These are phyloP conservation scores for Rhodotorula sp. DNA, from an alignment of 1,284 basidiomycete species.

Conservation along the genomic window DNA sequence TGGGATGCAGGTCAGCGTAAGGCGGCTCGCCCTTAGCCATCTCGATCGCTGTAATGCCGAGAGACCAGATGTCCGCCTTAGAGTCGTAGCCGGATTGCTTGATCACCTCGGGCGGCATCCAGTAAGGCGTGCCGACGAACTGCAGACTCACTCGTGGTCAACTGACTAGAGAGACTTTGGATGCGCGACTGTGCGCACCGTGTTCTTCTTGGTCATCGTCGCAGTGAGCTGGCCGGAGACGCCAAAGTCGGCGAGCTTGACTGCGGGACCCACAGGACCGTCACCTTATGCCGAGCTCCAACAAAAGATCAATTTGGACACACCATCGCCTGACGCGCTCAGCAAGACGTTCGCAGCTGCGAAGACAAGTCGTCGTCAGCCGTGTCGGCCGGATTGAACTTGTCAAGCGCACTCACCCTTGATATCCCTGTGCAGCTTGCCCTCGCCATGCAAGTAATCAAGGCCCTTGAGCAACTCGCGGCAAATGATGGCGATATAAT, in stretches of 20 bases:
- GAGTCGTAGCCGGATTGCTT: constrained; percentile 99
- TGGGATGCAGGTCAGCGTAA: constrained; percentile 95
- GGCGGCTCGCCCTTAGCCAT: constrained; percentile 96
- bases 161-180: not conserved
- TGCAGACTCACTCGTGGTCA: not conserved
- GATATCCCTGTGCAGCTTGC: constrained; percentile 96
- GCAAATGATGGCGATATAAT: constrained; percentile 96
- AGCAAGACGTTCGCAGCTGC: constrained; percentile 91
- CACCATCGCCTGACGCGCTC: constrained; percentile 78
- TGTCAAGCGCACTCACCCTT: constrained; percentile 63
- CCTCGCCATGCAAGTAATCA: constrained; percentile 92
- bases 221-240: constrained; percentile 94
- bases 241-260: constrained; percentile 98
- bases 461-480: constrained; percentile 87
- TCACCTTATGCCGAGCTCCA: not conserved
- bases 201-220: constrained; percentile 70
- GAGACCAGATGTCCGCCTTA: constrained; percentile 91
- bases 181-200: constrained; percentile 66
- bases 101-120: constrained; percentile 99
- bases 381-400: too few species aligned
- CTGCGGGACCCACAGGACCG: constrained; percentile 46
- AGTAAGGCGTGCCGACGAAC: constrained; percentile 62
- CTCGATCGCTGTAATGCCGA: constrained; percentile 88
- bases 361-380: not conserved
- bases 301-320: not conserved